Conservation (phyloP, 768 basidiomycete genomes). For the Vishniacozyma victoriae region DNA sequence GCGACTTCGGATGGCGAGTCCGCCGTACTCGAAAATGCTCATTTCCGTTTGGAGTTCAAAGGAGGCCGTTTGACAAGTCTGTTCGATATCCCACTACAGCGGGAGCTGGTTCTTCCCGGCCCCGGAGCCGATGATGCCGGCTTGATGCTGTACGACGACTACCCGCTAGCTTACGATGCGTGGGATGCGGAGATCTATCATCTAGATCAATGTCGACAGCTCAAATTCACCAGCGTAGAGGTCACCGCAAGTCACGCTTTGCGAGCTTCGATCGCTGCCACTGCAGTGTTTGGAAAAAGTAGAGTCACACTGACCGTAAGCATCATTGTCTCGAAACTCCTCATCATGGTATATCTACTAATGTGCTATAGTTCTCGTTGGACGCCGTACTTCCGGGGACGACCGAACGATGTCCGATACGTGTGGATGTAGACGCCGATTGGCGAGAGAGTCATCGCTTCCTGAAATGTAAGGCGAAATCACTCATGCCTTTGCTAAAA, state of each 20-base stretch:
- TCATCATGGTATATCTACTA: not conserved
- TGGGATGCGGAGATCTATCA: conserved; percentile 32
- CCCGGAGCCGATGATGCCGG: conserved; percentile 14
- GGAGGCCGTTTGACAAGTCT: conserved; percentile 21
- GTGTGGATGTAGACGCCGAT: conserved; percentile 69
- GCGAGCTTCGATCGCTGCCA: conserved; percentile 1
- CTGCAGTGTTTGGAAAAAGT: conserved; percentile 5
- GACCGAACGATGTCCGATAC: conserved; percentile 67
- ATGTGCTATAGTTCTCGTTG: conserved; percentile 61
- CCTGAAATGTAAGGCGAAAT: conserved; percentile 21
- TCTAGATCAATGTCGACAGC: conserved; percentile 9
- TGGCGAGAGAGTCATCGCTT: conserved; percentile 44
- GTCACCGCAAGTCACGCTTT: conserved; percentile 5
- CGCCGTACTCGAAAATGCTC: conserved; percentile 12
- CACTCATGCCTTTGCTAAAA: not conserved
- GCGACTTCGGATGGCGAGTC: conserved; percentile 1
- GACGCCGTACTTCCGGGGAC: conserved; percentile 60
- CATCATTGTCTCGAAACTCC: not conserved
- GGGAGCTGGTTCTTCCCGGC: conserved; percentile 22
- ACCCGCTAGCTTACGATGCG: conserved; percentile 24
- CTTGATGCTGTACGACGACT: conserved; percentile 29
- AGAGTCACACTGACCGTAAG: conserved; percentile 6
- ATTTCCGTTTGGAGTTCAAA: conserved; percentile 11
- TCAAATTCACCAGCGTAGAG: conserved; percentile 17
- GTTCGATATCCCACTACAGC: conserved; percentile 4